A percentile compares a stretch with the other conserved stretches of the same genome.
Conservation (phyloP, 768 basidiomycete species). For the Leccinum pellstonianum region DNA sequence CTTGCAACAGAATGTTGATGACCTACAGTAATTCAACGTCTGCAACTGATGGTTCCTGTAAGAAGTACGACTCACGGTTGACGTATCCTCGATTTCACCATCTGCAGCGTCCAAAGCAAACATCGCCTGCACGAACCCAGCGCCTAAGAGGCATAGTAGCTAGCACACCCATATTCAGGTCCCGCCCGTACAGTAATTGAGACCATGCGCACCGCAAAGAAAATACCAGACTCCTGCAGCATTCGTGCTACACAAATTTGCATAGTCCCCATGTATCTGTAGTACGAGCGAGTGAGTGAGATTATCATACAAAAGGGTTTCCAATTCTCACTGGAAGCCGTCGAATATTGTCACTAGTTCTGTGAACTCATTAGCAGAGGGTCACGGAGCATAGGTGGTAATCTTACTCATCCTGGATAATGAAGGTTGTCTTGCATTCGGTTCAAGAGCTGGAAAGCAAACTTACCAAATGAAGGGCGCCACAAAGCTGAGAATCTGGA, state of each 20-base stretch:
- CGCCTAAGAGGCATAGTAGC: constrained; percentile 77
- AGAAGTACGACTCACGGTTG: constrained; percentile 39
- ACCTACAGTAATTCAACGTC: constrained; percentile 41
- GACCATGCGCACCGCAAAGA: constrained; percentile 67
- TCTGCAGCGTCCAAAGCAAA: constrained; percentile 92
- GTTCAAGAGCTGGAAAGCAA: neutral
- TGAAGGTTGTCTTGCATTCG: neutral
- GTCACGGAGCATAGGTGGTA: neutral
- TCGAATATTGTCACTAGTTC: constrained; percentile 81
- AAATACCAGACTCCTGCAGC: constrained; percentile 90
- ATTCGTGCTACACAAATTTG: constrained; percentile 92
- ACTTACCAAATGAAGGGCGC: constrained; percentile 84
- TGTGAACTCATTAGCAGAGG: constrained; percentile 28
- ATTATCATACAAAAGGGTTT: neutral
- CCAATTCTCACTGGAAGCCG: constrained; percentile 61
- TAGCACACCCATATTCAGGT: constrained; percentile 27
- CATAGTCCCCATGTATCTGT: constrained; percentile 85
- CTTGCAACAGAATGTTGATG: constrained; percentile 72
- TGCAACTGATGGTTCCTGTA: neutral
- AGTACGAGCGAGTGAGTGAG: neutral
- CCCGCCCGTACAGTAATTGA: neutral
- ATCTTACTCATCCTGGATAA: constrained; percentile 75
- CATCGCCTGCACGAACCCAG: constrained; percentile 85
- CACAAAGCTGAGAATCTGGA: constrained; percentile 86
- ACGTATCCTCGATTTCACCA: constrained; percentile 58